Percentiles rank a stretch among this genome's conserved stretches.
Evolutionary conservation across 768 basidiomycete species (phyloP).

Genomic region (Rhizopogon vesiculosus): DNA sequence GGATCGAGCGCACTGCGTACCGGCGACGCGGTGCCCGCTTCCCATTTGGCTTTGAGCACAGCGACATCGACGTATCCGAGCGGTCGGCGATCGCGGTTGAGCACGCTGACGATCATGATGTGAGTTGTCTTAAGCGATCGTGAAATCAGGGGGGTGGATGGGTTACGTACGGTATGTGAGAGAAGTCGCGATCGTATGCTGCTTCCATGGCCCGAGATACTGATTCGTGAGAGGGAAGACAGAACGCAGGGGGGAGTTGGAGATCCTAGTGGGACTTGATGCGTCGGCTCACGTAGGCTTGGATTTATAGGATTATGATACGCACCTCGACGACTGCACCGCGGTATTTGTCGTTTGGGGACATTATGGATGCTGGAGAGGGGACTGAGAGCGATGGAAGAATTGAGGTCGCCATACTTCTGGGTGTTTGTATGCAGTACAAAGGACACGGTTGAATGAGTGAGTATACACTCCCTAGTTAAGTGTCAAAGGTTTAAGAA

Average conservation of each 20-base stretch:
- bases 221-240: conserved; percentile 64
- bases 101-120: conserved; percentile 45
- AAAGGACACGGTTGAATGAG: not conserved
- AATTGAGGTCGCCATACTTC: conserved; percentile 6
- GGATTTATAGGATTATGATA: not conserved
- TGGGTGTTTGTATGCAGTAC: not conserved
- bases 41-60: conserved; percentile 71
- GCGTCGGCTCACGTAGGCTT: not conserved
- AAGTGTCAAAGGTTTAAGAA: not conserved
- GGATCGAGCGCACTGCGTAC: conserved; percentile 37
- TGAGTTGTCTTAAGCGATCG: not conserved
- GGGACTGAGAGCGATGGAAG: not conserved
- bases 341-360: conserved; percentile 56
- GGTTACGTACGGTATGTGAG: conserved; percentile 75
- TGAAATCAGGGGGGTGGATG: conserved; percentile 6
- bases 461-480: not conserved
- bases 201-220: conserved; percentile 77
- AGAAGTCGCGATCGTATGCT: conserved; percentile 93
- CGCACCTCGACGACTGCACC: conserved; percentile 87
- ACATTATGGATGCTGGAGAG: conserved; percentile 5
- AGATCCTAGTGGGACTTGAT: conserved; percentile 45
- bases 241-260: conserved; percentile 85
- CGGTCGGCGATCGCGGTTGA: conserved; percentile 67
- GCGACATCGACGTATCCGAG: conserved; percentile 84
- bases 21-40: conserved; percentile 64